Evolutionary conservation across 352 stramenopile genomes (phyloP).

Genomic region (Thraustotheca clavata): DNA sequence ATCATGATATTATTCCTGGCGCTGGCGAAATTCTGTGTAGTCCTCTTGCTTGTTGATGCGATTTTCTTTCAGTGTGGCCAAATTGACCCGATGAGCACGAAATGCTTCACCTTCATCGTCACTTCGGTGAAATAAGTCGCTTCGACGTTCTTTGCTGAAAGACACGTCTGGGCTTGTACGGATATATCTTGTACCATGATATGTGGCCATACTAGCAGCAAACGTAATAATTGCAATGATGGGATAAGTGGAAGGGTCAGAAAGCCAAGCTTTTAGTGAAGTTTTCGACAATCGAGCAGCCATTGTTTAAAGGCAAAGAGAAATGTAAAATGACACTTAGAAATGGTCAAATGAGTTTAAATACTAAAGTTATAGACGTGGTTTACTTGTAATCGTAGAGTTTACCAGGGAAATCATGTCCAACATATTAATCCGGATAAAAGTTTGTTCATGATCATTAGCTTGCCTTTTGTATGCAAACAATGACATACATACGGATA

Average conservation of each 20-base stretch:
- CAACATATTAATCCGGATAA: neutral
- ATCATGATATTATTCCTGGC: neutral
- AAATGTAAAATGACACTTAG: neutral
- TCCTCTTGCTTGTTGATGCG: constrained; percentile 1
- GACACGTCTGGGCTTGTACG: constrained; percentile 4
- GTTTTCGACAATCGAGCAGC: constrained; percentile 7
- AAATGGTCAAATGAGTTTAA: neutral
- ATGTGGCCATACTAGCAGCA: constrained; percentile 2
- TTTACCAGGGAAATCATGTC: neutral
- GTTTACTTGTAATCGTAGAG: neutral
- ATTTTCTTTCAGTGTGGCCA: neutral
- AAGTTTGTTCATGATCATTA: too few relatives aligned
- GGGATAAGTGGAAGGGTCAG: constrained; percentile 15
- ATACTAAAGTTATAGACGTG: neutral
- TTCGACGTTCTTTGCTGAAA: constrained; percentile 7
- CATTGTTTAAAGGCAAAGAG: neutral
- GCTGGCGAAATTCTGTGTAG: neutral
- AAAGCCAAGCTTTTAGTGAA: constrained; percentile 16
- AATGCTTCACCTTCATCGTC: constrained; percentile 10
- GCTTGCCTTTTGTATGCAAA: neutral
- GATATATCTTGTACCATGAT: neutral
- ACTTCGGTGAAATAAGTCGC: neutral
- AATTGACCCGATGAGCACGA: neutral
- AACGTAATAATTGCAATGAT: constrained; percentile 16
- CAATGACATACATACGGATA: constrained; percentile 1